Evolutionary conservation across 371 early-diverging fungal species (phyloP), one percentile per base, ranked within the genome.

Genomic region (Actinomucor elegans): DNA sequence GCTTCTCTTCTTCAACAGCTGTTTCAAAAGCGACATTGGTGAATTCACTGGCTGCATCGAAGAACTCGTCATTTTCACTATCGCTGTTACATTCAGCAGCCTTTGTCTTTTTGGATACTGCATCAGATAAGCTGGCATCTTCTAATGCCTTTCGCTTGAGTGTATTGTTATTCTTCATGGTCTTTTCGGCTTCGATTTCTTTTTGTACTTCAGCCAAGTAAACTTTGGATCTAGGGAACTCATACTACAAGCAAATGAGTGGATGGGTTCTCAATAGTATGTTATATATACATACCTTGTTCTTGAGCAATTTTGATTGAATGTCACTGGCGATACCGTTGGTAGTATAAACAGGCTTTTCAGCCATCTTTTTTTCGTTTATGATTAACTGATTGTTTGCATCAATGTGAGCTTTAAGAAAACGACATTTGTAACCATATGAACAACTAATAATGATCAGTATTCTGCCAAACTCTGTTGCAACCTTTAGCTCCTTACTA

Each of bases 361-460:
- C 69, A 9, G 70, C 67, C 9, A 37, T 42, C 35, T 77, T 70
- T 48, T 78, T 79, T 48, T 88, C 80, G 48, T 81, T 72, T 1
- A 75, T 61, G 12, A 83, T 47, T 35, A 79, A 59, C 10, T 72
- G 77, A 5, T 71, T 76, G 21, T 83, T 76, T 11, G 64, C 61
- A 31, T 73, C 75, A 18, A 87, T 61, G 67, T 97, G 96, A 3
- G 84, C 85, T 2, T 63, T 64, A 20, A 91, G 71, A 58, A 60
- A 94, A 12, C 96, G 77, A 72, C 97, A 96, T 44, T 84, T 86
- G 44, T 90, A 69, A 4, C 95, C 91, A 57, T 74, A 75, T 5
- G 65, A 71, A 52, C 86, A 87, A 29, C 50, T 57, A 43, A n/a
- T n/a, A n/a, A n/a, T n/a, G n/a, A n/a, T n/a, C n/a, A n/a, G n/a